These are phyloP conservation scores for Aspergillus arachidicola DNA, from an alignment of 2,329 filamentous ascomycete genomes.

Conservation along the genomic window DNA sequence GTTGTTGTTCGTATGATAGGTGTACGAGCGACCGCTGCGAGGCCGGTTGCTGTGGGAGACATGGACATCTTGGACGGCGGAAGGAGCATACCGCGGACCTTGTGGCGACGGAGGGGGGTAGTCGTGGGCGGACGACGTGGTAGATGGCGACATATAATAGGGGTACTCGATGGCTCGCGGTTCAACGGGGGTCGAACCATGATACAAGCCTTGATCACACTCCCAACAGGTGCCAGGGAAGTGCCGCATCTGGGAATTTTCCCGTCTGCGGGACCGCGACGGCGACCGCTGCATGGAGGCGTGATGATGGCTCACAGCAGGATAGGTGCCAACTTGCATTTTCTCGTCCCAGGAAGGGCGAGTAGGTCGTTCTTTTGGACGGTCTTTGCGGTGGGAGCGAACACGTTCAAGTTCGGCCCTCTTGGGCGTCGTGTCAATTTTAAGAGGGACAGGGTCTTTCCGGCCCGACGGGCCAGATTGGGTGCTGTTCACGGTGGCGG, in stretches of 20 bases:
- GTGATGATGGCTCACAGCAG: conserved; percentile 31
- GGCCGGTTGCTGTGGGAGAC: conserved; percentile 32
- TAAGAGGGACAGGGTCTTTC: conserved; percentile 41
- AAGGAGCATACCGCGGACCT: conserved; percentile 31
- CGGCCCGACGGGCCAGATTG: conserved; percentile 52
- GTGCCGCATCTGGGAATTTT: conserved; percentile 33
- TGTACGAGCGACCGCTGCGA: conserved; percentile 33
- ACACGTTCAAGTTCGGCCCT: conserved; percentile 30
- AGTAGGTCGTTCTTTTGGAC: conserved; percentile 31
- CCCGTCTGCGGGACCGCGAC: conserved; percentile 38
- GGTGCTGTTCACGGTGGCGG: conserved; percentile 55
- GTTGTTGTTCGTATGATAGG: conserved; percentile 38
- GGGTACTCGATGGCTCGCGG: conserved; percentile 34
- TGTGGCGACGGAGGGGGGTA: conserved; percentile 36
- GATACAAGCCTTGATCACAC: conserved; percentile 38
- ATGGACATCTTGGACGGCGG: conserved; percentile 34
- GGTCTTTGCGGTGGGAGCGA: conserved; percentile 36
- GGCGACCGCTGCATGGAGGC: conserved; percentile 34
- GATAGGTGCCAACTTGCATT: conserved; percentile 38
- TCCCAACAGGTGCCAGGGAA: conserved; percentile 39
- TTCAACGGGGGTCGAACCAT: conserved; percentile 36
- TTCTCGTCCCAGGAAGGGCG: conserved; percentile 35
- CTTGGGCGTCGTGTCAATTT: conserved; percentile 39
- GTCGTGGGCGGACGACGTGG: conserved; percentile 31
- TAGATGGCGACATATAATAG: conserved; percentile 32